These are phyloP conservation scores for Oryza brachyantha DNA, from an alignment of 176 grass and related monocot species.

Conservation along the genomic window DNA sequence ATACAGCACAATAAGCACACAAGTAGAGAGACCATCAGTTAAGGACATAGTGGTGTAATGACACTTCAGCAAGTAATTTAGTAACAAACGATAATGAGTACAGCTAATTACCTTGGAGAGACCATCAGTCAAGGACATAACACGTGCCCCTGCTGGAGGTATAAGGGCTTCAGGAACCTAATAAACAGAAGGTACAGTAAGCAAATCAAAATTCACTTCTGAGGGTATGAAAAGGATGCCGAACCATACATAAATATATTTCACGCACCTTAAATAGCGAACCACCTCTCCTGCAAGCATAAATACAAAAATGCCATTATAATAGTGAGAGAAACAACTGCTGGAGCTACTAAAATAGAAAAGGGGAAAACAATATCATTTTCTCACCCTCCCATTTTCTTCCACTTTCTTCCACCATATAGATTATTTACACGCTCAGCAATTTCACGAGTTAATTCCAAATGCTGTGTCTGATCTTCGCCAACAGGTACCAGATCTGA, in stretches of 20 bases:
- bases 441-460: constrained; percentile 96
- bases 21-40: too few species aligned
- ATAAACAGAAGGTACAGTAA: constrained; percentile 28
- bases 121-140: constrained; percentile 97
- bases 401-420: constrained; percentile 94
- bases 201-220: not conserved
- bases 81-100: constrained; percentile 1
- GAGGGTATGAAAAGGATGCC: constrained; percentile 8
- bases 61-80: not conserved
- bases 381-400: constrained; percentile 90
- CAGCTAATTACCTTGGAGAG: constrained; percentile 77
- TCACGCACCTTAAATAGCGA: constrained; percentile 69
- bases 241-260: constrained; percentile 21
- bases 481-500: constrained; percentile 99
- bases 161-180: constrained; percentile 96
- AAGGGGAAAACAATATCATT: not conserved
- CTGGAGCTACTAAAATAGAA: not conserved
- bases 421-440: constrained; percentile 89
- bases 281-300: constrained; percentile 77
- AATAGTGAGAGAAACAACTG: constrained; percentile 24
- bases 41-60: constrained; percentile 6
- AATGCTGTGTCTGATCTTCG: constrained; percentile 98
- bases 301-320: constrained; percentile 29
- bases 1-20: not conserved
- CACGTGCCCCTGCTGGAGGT: constrained; percentile 83